Base-by-base conservation (phyloP, 768 basidiomycete genomes). In the Boletellus sp. region DNA sequence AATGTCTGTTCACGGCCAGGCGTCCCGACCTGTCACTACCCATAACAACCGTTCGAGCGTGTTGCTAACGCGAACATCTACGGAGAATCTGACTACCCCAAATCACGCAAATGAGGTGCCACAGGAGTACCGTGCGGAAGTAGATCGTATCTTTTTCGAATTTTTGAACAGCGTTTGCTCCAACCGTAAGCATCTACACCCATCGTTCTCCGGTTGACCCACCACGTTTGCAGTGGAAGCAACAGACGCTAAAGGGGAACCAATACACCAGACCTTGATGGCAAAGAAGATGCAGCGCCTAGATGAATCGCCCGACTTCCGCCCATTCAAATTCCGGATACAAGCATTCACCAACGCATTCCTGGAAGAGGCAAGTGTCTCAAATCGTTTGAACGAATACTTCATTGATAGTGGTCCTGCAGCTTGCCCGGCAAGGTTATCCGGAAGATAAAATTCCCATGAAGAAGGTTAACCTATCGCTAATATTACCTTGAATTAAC, bases 271-370 rank as follows among this genome's bases (percentile, higher is more conserved):
- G 70, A 92, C 92, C 32, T 77, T 98, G 60, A 99, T 99, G 95
- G 88, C 94, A 1, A 97, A 97, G 77, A 91, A 91, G 77, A 98
- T 99, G 95, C 90, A 93, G 60, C 85, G 92, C 46, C 76, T 98
- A 48, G 94, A 96, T 66, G 95, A 97, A 72, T 94, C 91, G 33
- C 84, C 86, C 37, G 95, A 98, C 69, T 99, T 95, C 71, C 83
- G 95, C 23, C 95, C 95, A 42, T 98, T 99, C 83, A 97, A 97
- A 70, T 99, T 99, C 73, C 84, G 95, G 51, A 99, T 99, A 57
- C 91, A 93, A 64, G 95, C 95, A 1, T 99, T 99, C 70, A 98
- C 94, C 6, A 89, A 92, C 61, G 89, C 88, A 3, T 98, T 98
- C 63, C 75, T 94, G 57, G 96, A 97, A 68, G 88, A 92, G 75